Conservation (phyloP, 768 basidiomycete species). For the Saitozyma sp. region DNA sequence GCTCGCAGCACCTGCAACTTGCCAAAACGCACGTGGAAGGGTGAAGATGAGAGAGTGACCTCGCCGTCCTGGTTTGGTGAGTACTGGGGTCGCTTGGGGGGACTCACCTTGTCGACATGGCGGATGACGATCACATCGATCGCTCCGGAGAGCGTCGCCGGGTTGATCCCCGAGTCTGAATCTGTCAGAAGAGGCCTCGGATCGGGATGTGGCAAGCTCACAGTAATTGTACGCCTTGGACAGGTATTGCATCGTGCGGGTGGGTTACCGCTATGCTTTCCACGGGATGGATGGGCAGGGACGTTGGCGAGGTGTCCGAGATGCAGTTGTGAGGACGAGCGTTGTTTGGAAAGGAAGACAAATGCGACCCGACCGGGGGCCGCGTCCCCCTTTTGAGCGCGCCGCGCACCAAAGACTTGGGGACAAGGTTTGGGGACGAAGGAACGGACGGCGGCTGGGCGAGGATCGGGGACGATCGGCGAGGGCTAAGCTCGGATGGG, state of each 20-base stretch:
- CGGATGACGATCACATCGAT: conserved; percentile 98
- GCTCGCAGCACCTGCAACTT: conserved; percentile 94
- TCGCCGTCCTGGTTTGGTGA: conserved; percentile 34
- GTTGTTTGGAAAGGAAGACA: too few species aligned
- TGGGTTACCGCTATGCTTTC: too few species aligned
- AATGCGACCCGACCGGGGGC: too few species aligned
- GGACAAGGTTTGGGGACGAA: too few species aligned
- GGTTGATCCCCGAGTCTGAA: conserved; percentile 67
- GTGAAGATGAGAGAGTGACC: conserved; percentile 70
- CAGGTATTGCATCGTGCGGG: conserved; percentile 49
- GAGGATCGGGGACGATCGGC: too few species aligned
- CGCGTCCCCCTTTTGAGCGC: too few species aligned
- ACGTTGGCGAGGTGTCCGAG: too few species aligned
- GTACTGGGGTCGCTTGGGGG: background rate
- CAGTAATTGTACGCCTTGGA: conserved; percentile 54
- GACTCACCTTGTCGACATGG: conserved; percentile 59
- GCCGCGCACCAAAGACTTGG: too few species aligned
- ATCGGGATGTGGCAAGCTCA: conserved; percentile 16
- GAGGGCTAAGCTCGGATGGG: too few species aligned
- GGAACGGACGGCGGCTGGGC: too few species aligned
- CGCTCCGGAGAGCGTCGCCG: conserved; percentile 93
- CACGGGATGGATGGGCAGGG: too few species aligned
- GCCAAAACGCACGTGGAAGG: conserved; percentile 96
- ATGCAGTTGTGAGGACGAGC: too few species aligned
- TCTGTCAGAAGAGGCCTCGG: background rate